phyloP scores from a whole-genome alignment of 2,329 filamentous ascomycete genomes.

The Ophiocordyceps sinensis region DNA sequence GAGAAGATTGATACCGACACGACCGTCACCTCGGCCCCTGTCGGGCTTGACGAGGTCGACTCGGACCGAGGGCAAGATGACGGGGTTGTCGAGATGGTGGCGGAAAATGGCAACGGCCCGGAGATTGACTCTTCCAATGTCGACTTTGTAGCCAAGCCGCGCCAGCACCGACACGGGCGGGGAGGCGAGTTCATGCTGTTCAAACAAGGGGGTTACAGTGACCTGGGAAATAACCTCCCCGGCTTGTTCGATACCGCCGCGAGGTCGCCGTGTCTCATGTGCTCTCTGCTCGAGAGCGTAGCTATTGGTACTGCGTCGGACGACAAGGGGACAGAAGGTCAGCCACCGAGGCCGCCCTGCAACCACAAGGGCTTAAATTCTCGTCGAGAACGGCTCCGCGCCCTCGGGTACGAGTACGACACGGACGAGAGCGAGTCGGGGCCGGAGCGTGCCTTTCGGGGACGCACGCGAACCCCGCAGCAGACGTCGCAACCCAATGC shows the following conservation, averaged over 20 bases:
- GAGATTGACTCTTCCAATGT: conserved; percentile 9
- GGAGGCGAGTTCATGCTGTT: conserved; percentile 24
- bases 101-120: neutral
- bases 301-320: neutral
- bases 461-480: neutral
- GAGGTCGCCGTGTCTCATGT: conserved; percentile 4
- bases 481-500: neutral
- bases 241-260: conserved; percentile 7
- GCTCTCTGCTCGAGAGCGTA: conserved; percentile 2
- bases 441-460: neutral
- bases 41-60: neutral
- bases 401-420: conserved; percentile 11
- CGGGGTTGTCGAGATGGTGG: neutral
- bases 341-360: conserved; percentile 1
- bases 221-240: conserved; percentile 17
- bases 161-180: conserved; percentile 3
- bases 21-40: neutral
- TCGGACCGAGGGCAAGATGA: neutral
- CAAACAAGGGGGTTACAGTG: conserved; percentile 18
- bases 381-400: conserved; percentile 8
- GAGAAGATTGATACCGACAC: neutral
- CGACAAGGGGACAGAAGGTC: neutral
- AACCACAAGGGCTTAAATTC: conserved; percentile 4
- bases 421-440: conserved; percentile 5
- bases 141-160: conserved; percentile 16